These are phyloP conservation scores for Lecanicillium sp. DNA, from an alignment of 2,329 filamentous ascomycete genomes.

Conservation along the genomic window DNA sequence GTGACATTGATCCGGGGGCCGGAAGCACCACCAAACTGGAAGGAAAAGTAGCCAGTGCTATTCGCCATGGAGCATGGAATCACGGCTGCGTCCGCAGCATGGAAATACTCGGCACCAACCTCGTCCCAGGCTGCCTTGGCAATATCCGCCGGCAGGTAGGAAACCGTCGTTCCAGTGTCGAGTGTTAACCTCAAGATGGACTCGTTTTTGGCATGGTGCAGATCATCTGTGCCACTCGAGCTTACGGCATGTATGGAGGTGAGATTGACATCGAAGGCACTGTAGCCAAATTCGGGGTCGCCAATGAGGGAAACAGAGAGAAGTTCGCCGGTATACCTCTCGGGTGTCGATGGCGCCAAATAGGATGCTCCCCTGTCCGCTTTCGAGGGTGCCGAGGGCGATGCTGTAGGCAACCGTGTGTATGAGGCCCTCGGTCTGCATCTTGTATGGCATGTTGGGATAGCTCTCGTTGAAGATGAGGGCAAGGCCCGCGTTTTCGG, in stretches of 20 bases:
- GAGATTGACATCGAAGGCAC: conserved; percentile 40
- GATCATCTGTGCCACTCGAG: conserved; percentile 38
- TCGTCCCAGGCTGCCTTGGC: conserved; percentile 45
- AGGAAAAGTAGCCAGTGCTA: conserved; percentile 42
- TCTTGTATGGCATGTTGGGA: conserved; percentile 54
- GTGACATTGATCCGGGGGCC: conserved; percentile 43
- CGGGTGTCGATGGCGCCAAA: conserved; percentile 74
- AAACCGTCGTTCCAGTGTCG: conserved; percentile 68
- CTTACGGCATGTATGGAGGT: conserved; percentile 41
- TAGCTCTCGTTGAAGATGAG: conserved; percentile 28
- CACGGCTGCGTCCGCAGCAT: conserved; percentile 28
- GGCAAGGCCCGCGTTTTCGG: too few species aligned
- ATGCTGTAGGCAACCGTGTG: conserved; percentile 63
- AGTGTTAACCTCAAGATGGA: conserved; percentile 55
- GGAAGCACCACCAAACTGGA: conserved; percentile 41
- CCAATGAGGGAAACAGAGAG: conserved; percentile 48
- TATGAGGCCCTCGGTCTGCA: conserved; percentile 57
- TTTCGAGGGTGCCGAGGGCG: conserved; percentile 53
- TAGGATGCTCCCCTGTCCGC: conserved; percentile 62
- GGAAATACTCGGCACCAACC: conserved; percentile 41
- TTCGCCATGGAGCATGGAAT: conserved; percentile 42
- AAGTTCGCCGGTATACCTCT: conserved; percentile 61
- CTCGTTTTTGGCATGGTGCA: conserved; percentile 30
- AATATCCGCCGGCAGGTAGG: conserved; percentile 58
- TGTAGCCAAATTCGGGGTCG: conserved; percentile 32